These are phyloP conservation scores for Geum urbanum DNA, from an alignment of 306 rosid genomes.

Conservation along the genomic window DNA sequence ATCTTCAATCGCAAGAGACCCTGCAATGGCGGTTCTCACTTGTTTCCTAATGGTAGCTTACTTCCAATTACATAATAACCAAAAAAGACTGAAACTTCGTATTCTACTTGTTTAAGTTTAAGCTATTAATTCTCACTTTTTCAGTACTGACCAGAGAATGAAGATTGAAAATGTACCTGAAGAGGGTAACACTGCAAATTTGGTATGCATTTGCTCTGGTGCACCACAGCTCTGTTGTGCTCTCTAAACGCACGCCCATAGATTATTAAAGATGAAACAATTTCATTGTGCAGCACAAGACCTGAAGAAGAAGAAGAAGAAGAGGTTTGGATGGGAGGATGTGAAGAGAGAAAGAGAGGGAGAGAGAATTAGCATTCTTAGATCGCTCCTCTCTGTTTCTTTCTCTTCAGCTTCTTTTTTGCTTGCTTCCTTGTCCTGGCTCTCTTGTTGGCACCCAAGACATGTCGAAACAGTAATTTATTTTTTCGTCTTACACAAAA, in stretches of 20 bases:
- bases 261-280: neutral
- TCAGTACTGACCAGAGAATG: neutral
- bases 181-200: conserved; percentile 37
- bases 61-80: neutral
- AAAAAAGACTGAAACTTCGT: neutral
- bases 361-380: conserved; percentile 51
- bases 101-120: too few species aligned
- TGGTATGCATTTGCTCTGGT: conserved; percentile 38
- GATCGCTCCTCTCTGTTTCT: neutral
- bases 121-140: neutral
- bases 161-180: conserved; percentile 36
- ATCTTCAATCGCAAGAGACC: conserved; percentile 59
- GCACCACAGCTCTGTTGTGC: conserved; percentile 27
- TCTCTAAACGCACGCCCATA: too few species aligned
- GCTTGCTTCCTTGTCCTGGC: neutral
- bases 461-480: too few species aligned
- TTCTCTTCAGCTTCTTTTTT: neutral
- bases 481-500: too few species aligned
- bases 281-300: neutral
- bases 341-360: conserved; percentile 39
- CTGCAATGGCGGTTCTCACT: conserved; percentile 39
- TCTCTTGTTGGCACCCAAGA: too few species aligned
- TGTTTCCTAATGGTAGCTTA: neutral
- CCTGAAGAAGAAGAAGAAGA: too few species aligned
- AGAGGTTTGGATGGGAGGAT: conserved; percentile 31